Percentiles rank a stretch among this genome's conserved stretches.
Evolutionary conservation across 2,329 filamentous ascomycete species (phyloP).

Genomic region (Ciborinia camelliae): DNA sequence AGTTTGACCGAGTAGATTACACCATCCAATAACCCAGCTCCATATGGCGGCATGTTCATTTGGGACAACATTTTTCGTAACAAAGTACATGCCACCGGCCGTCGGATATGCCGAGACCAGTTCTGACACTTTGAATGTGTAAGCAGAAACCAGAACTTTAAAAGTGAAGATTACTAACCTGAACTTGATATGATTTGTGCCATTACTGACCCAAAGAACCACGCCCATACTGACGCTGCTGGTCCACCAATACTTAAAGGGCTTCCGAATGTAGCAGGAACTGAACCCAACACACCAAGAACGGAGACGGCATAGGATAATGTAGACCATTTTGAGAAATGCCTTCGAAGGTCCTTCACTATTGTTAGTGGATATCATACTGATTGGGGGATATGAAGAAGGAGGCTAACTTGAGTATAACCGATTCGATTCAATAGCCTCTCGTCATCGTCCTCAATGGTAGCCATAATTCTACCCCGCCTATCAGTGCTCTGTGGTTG

Average conservation of each 20-base stretch:
- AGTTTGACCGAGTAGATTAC: conserved; percentile 62
- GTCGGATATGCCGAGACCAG: conserved; percentile 65
- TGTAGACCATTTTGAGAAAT: conserved; percentile 65
- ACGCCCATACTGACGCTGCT: conserved; percentile 63
- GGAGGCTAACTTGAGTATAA: conserved; percentile 53
- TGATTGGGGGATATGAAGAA: not conserved
- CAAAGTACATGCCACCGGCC: conserved; percentile 66
- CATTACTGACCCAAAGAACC: conserved; percentile 62
- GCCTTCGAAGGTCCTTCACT: conserved; percentile 54
- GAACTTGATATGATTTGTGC: conserved; percentile 62
- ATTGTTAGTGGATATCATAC: not conserved
- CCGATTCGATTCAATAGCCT: conserved; percentile 58
- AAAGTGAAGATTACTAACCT: conserved; percentile 37
- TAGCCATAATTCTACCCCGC: conserved; percentile 41
- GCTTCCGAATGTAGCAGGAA: conserved; percentile 59
- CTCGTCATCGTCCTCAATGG: conserved; percentile 57
- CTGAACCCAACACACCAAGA: conserved; percentile 61
- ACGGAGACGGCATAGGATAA: conserved; percentile 65
- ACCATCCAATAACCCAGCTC: conserved; percentile 66
- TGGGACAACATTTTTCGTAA: conserved; percentile 62
- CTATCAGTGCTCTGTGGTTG: not conserved
- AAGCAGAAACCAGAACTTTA: not conserved
- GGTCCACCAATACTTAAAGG: conserved; percentile 58
- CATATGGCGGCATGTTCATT: conserved; percentile 58
- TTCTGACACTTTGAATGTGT: conserved; percentile 50